Conservation (phyloP, 1,284 basidiomycete genomes). For the Malassezia yamatoensis region DNA sequence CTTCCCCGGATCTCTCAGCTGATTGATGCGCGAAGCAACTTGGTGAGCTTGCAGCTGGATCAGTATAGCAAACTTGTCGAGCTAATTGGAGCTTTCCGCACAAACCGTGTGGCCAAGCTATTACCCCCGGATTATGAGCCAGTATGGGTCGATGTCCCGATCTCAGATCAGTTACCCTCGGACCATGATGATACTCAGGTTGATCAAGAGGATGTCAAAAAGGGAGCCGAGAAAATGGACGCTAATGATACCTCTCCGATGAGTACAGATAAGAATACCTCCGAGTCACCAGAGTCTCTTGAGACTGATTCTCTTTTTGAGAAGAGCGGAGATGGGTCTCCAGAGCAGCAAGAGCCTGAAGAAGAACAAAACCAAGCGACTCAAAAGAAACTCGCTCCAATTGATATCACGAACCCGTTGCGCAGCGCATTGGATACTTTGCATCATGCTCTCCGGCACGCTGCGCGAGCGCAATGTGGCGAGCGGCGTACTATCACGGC, state of each 20-base stretch:
- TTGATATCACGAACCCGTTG: conserved; percentile 31
- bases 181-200: background rate
- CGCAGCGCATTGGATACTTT: conserved; percentile 29
- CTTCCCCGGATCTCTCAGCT: conserved; percentile 31
- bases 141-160: conserved; percentile 16
- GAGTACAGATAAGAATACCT: background rate
- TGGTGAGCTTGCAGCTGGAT: conserved; percentile 29
- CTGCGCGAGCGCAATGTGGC: background rate
- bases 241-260: background rate
- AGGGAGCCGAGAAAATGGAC: background rate
- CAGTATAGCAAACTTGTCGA: conserved; percentile 24
- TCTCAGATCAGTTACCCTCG: background rate
- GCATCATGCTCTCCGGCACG: conserved; percentile 18
- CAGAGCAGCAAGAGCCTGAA: background rate
- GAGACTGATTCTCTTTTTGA: too few species aligned
- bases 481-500: conserved; percentile 1
- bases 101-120: conserved; percentile 6
- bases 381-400: conserved; percentile 22
- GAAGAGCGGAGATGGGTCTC: background rate
- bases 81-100: conserved; percentile 17
- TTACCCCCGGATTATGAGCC: conserved; percentile 11
- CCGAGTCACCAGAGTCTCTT: background rate
- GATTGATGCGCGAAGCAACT: conserved; percentile 29
- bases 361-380: background rate
- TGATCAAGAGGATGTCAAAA: background rate